A percentile compares a stretch with the other conserved stretches of the same genome.
Conservation (phyloP, 1,284 basidiomycete species). For the Farysia itapuensis region DNA sequence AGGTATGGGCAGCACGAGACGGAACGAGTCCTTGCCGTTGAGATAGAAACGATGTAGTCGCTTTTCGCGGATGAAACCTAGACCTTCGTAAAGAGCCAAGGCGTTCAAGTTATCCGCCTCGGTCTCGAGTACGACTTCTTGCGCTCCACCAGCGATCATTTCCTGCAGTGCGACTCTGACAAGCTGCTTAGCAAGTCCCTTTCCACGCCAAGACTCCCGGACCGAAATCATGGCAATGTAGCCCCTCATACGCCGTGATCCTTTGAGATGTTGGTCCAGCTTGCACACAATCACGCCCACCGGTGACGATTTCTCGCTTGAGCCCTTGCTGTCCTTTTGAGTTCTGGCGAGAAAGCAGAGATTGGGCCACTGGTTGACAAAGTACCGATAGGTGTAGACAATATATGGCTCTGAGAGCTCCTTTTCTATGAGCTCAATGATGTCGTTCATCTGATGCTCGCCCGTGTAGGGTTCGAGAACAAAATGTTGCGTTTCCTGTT, state of each 20-base stretch:
- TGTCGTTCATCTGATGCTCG: constrained; percentile 63
- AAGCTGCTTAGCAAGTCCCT: constrained; percentile 64
- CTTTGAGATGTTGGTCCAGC: constrained; percentile 75
- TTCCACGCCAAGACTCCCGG: constrained; percentile 46
- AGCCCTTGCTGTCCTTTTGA: not conserved
- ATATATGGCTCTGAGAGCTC: constrained; percentile 85
- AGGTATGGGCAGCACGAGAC: constrained; percentile 46
- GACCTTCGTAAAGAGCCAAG: constrained; percentile 80
- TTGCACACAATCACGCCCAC: constrained; percentile 90
- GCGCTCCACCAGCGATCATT: constrained; percentile 77
- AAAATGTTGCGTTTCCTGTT: no score
- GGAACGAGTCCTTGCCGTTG: constrained; percentile 66
- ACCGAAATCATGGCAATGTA: constrained; percentile 90
- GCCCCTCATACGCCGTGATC: constrained; percentile 72
- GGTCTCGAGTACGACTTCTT: constrained; percentile 93
- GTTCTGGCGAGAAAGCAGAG: constrained; percentile 74
- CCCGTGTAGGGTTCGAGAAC: constrained; percentile 73
- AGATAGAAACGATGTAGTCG: constrained; percentile 91
- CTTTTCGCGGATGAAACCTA: constrained; percentile 95
- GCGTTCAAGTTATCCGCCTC: constrained; percentile 90
- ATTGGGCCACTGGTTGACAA: constrained; percentile 89
- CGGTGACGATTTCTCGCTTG: constrained; percentile 1
- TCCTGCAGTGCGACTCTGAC: constrained; percentile 70
- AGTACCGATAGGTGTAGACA: constrained; percentile 74
- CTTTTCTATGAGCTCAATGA: constrained; percentile 54